Evolutionary conservation across 2,329 filamentous ascomycete genomes (phyloP).

Genomic region (Zasmidium citrigriseum): DNA sequence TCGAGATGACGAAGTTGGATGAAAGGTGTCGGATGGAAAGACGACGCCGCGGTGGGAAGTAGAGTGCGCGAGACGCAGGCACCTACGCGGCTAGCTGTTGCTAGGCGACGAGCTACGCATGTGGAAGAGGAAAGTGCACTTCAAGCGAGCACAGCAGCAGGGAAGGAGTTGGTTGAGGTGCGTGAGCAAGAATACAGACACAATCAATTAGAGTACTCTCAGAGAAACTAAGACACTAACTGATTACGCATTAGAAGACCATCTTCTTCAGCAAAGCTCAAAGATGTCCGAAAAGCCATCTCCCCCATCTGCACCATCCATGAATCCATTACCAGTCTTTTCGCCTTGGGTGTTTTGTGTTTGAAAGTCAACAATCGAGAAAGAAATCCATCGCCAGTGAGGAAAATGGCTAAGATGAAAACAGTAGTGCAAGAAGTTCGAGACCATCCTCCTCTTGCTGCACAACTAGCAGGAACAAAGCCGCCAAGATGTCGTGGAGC

Average conservation of each 20-base stretch:
- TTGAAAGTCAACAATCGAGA: neutral
- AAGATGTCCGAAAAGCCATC: neutral
- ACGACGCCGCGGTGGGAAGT: too few species aligned
- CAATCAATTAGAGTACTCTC: neutral
- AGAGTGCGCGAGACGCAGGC: too few species aligned
- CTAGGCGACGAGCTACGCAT: too few species aligned
- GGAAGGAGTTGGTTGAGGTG: too few species aligned
- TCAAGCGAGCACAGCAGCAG: too few species aligned
- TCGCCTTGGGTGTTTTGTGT: neutral
- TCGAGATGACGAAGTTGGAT: too few species aligned
- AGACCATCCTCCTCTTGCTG: slow-evolving; percentile 12
- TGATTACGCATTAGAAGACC: neutral
- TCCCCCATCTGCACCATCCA: neutral
- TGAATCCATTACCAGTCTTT: neutral
- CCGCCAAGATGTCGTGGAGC: slow-evolving; percentile 19
- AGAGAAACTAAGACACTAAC: neutral
- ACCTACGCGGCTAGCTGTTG: too few species aligned
- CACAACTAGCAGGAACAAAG: slow-evolving; percentile 14
- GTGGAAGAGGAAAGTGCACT: too few species aligned
- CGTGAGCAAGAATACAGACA: too few species aligned
- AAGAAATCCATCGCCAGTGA: neutral
- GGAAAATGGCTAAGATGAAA: neutral
- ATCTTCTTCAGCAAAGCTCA: neutral
- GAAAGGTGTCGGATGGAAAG: too few species aligned
- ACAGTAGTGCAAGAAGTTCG: neutral